These are phyloP conservation scores for Auricularia sp. DNA, from an alignment of 768 basidiomycete genomes.

Conservation along the genomic window DNA sequence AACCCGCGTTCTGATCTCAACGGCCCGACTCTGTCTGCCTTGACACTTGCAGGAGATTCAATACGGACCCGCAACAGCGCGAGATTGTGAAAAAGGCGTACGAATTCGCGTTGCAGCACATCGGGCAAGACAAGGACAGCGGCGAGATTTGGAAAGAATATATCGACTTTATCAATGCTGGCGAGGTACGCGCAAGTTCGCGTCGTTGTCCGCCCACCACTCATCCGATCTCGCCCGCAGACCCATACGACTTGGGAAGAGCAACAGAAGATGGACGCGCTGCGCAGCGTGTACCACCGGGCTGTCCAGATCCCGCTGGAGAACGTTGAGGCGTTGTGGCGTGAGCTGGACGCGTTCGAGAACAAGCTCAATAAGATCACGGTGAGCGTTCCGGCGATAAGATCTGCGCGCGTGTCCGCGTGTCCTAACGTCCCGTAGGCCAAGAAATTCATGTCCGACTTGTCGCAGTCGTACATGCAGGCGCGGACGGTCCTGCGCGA, in stretches of 20 bases:
- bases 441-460: slow-evolving; percentile 90
- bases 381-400: slow-evolving; percentile 18
- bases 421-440: slow-evolving; percentile 35
- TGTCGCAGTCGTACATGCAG: slow-evolving; percentile 92
- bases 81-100: slow-evolving; percentile 80
- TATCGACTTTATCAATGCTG: slow-evolving; percentile 75
- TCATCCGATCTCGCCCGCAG: slow-evolving; percentile 18
- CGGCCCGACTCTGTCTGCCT: neutral
- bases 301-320: slow-evolving; percentile 92
- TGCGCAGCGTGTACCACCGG: slow-evolving; percentile 86
- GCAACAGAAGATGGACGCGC: slow-evolving; percentile 87
- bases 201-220: slow-evolving; percentile 5
- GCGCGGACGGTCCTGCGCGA: slow-evolving; percentile 82
- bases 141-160: slow-evolving; percentile 93
- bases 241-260: slow-evolving; percentile 86
- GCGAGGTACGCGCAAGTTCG: slow-evolving; percentile 43
- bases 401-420: neutral
- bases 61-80: slow-evolving; percentile 54
- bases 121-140: slow-evolving; percentile 87
- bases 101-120: slow-evolving; percentile 82
- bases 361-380: slow-evolving; percentile 82
- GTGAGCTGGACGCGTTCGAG: slow-evolving; percentile 88
- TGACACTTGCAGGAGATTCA: slow-evolving; percentile 44
- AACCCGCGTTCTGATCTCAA: slow-evolving; percentile 5
- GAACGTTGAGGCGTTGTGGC: slow-evolving; percentile 88